phyloP scores from a whole-genome alignment of 2,329 filamentous ascomycete genomes.

The Alternaria longipes region DNA sequence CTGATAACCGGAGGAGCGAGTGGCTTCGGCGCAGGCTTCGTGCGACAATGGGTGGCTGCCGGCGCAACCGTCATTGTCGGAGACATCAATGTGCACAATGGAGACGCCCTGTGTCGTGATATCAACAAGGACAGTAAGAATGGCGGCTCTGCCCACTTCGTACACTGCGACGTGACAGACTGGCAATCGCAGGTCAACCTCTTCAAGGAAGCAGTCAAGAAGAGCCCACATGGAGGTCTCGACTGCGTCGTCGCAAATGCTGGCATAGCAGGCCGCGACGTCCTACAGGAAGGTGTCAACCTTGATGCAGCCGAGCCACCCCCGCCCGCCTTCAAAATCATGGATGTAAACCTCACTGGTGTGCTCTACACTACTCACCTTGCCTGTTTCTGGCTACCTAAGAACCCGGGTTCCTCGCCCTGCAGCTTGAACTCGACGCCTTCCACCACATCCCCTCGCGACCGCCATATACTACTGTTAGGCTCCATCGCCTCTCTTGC shows the following conservation, averaged over 20 bases:
- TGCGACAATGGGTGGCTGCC: conserved; percentile 47
- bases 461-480: conserved; percentile 70
- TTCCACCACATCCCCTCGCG: conserved; percentile 46
- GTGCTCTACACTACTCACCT: conserved; percentile 72
- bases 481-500: conserved; percentile 67
- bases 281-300: conserved; percentile 60
- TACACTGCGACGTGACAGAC: conserved; percentile 70
- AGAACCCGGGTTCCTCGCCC: conserved; percentile 57
- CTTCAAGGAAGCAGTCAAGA: conserved; percentile 66
- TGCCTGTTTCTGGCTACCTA: conserved; percentile 66
- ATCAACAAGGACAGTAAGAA: conserved; percentile 55
- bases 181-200: conserved; percentile 71
- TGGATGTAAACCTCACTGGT: conserved; percentile 71
- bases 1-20: conserved; percentile 53
- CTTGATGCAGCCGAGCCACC: conserved; percentile 58
- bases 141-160: conserved; percentile 62
- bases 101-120: conserved; percentile 64
- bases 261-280: conserved; percentile 61
- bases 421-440: conserved; percentile 46
- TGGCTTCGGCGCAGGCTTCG: conserved; percentile 53
- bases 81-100: conserved; percentile 66
- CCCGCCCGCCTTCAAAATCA: conserved; percentile 61
- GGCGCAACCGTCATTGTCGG: conserved; percentile 69
- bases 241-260: conserved; percentile 74
- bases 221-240: conserved; percentile 65